Evolutionary conservation across 1,284 basidiomycete species (phyloP).

Genomic region (Trichosporon ovoides): DNA sequence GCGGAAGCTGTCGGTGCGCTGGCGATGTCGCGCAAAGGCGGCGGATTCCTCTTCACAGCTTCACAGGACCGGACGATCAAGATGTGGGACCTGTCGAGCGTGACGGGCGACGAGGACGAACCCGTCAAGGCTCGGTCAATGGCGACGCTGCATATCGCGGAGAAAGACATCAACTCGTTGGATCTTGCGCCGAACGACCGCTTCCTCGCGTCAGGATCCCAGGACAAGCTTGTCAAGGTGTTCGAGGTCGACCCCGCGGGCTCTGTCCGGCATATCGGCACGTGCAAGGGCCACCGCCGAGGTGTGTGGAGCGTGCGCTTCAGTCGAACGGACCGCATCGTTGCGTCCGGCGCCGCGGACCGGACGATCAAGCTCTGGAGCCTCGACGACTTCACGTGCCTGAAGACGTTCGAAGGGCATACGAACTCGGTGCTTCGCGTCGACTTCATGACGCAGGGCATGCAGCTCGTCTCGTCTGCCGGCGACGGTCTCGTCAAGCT

Average conservation of each 20-base stretch:
- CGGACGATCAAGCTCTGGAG: conserved; percentile 91
- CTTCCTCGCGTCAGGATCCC: conserved; percentile 86
- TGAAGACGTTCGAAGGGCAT: conserved; percentile 96
- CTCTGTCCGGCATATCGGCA: conserved; percentile 71
- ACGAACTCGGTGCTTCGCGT: conserved; percentile 93
- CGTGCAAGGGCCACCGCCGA: conserved; percentile 90
- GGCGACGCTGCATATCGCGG: conserved; percentile 87
- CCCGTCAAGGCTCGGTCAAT: conserved; percentile 65
- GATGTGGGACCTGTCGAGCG: conserved; percentile 80
- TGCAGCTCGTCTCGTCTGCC: conserved; percentile 81
- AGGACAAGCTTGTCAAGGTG: conserved; percentile 90
- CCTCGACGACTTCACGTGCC: conserved; percentile 80
- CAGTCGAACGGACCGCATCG: conserved; percentile 69
- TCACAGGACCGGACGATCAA: conserved; percentile 97
- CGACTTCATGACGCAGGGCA: conserved; percentile 75
- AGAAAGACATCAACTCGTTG: conserved; percentile 97
- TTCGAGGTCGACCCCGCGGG: conserved; percentile 71
- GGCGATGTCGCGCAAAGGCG: conserved; percentile 60
- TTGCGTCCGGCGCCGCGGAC: conserved; percentile 92
- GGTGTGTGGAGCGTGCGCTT: conserved; percentile 95
- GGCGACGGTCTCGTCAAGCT: conserved; percentile 93
- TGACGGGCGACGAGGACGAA: conserved; percentile 44
- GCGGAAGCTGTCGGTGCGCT: conserved; percentile 90
- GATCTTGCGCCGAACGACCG: conserved; percentile 88
- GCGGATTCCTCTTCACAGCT: conserved; percentile 81